phyloP scores from a whole-genome alignment of 1,284 basidiomycete genomes.

The Malassezia globosa region DNA sequence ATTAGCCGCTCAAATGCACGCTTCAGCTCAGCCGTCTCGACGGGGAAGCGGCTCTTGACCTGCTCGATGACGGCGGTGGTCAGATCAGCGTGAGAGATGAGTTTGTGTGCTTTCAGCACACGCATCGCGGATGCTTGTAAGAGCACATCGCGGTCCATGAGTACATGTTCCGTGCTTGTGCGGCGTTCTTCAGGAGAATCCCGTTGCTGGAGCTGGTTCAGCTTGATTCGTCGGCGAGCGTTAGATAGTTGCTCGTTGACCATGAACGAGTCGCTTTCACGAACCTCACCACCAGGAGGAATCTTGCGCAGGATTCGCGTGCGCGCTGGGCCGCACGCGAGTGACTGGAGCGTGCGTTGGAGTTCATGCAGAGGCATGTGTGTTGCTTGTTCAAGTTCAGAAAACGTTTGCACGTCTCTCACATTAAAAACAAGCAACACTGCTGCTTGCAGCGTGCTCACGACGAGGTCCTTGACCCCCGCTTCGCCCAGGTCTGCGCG shows the following conservation, averaged over 20 bases:
- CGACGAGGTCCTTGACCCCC: slow-evolving; percentile 72
- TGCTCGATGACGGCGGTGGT: slow-evolving; percentile 37
- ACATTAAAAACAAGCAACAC: slow-evolving; percentile 82
- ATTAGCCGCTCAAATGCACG: slow-evolving; percentile 44
- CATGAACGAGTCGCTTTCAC: slow-evolving; percentile 63
- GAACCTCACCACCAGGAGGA: slow-evolving; percentile 68
- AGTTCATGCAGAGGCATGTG: slow-evolving; percentile 59
- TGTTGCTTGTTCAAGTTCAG: slow-evolving; percentile 50
- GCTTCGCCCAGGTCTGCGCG: slow-evolving; percentile 47
- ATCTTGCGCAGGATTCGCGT: slow-evolving; percentile 67
- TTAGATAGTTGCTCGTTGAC: slow-evolving; percentile 56
- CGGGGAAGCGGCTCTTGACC: slow-evolving; percentile 25
- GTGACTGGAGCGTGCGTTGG: slow-evolving; percentile 71
- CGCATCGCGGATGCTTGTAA: slow-evolving; percentile 73
- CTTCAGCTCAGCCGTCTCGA: slow-evolving; percentile 23
- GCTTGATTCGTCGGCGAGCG: slow-evolving; percentile 59
- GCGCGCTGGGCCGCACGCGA: slow-evolving; percentile 73
- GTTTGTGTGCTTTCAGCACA: slow-evolving; percentile 43
- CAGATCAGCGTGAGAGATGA: slow-evolving; percentile 36
- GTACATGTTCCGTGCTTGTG: slow-evolving; percentile 65
- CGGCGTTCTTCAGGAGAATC: slow-evolving; percentile 50
- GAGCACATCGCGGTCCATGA: slow-evolving; percentile 71
- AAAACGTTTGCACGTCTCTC: slow-evolving; percentile 58
- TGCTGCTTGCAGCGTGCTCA: slow-evolving; percentile 79
- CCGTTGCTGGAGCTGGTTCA: not conserved